These are phyloP conservation scores for Solanum pinnatisectum DNA, from an alignment of 257 asterid species.

Conservation along the genomic window DNA sequence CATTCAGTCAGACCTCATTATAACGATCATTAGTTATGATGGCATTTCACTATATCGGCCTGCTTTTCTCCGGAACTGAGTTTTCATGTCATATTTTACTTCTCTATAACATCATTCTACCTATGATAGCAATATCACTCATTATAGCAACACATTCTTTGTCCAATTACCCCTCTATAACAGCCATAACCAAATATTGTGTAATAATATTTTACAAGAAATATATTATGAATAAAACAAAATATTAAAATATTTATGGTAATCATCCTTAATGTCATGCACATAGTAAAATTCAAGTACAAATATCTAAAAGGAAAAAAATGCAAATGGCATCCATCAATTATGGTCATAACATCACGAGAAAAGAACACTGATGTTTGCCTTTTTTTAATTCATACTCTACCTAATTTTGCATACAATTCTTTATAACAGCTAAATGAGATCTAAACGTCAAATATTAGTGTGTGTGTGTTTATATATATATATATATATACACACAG, in stretches of 20 bases:
- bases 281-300: neutral
- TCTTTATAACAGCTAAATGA: neutral
- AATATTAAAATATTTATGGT: too few relatives aligned
- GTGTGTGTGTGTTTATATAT: too few relatives aligned
- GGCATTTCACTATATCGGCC: neutral
- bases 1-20: neutral
- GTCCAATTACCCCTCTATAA: neutral
- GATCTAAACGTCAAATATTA: neutral
- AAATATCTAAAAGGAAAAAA: neutral
- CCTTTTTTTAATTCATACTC: neutral
- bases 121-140: too few relatives aligned
- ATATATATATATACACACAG: rapidly evolving
- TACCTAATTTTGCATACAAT: neutral
- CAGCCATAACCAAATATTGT: neutral
- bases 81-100: neutral
- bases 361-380: neutral
- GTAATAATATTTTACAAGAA: too few relatives aligned
- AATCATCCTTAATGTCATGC: neutral
- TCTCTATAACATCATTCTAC: neutral
- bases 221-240: neutral
- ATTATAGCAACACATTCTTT: neutral
- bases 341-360: neutral
- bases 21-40: neutral
- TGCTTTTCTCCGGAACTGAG: neutral
- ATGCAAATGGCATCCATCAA: neutral